Evolutionary conservation across 345 rosid genomes (phyloP).

Genomic region (Raphanus sativus): DNA sequence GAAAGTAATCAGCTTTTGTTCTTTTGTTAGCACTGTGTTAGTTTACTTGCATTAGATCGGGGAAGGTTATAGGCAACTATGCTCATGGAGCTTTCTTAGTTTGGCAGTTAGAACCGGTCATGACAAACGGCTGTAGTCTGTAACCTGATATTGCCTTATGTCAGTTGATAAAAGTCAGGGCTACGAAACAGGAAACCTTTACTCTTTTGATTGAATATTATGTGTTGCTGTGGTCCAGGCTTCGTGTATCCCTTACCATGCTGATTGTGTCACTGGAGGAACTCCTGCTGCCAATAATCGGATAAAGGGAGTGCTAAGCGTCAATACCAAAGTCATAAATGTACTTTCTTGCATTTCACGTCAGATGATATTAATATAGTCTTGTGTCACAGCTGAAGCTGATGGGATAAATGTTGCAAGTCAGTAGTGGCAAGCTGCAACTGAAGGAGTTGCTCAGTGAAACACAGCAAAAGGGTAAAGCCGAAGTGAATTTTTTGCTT

Average conservation of each 20-base stretch:
- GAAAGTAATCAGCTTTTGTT: background rate
- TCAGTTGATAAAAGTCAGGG: background rate
- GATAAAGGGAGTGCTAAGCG: constrained; percentile 76
- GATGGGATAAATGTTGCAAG: constrained; percentile 17
- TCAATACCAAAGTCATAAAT: background rate
- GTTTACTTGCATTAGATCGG: background rate
- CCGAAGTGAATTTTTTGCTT: too few relatives aligned
- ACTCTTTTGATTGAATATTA: background rate
- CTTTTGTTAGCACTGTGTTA: background rate
- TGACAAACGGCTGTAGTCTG: too few relatives aligned
- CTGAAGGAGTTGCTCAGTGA: background rate
- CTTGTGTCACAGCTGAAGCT: constrained; percentile 18
- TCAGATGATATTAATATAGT: background rate
- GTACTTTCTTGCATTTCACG: background rate
- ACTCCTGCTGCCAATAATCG: constrained; percentile 58
- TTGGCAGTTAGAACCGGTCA: background rate
- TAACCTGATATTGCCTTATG: too few relatives aligned
- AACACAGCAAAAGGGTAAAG: background rate
- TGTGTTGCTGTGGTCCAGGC: constrained; percentile 47
- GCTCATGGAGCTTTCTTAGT: background rate
- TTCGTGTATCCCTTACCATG: constrained; percentile 81
- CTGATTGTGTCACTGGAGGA: constrained; percentile 79
- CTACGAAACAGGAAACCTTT: background rate
- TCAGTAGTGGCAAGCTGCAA: background rate
- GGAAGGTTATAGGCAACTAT: background rate